These are phyloP conservation scores for Leptomonas seymouri DNA, from an alignment of 208 protist genomes.

Conservation along the genomic window DNA sequence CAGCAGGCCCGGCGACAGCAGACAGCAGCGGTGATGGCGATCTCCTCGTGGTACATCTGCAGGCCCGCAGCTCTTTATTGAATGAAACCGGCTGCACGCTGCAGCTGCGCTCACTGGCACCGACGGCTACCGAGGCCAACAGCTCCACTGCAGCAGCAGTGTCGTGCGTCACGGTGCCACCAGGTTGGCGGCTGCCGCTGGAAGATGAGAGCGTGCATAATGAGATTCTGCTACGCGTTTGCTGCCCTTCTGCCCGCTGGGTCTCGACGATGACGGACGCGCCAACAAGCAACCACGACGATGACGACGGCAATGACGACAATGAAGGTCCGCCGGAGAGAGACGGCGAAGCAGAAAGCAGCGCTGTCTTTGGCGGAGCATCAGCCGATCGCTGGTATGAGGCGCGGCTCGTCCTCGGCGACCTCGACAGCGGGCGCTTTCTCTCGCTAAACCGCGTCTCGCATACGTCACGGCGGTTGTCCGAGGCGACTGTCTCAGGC, in stretches of 20 bases:
- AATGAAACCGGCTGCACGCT: conserved; percentile 57
- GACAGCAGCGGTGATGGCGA: conserved; percentile 17
- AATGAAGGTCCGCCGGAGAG: background rate
- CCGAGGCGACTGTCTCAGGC: background rate
- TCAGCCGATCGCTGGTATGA: conserved; percentile 27
- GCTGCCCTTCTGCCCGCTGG: conserved; percentile 30
- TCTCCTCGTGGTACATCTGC: conserved; percentile 58
- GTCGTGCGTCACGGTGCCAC: conserved; percentile 15
- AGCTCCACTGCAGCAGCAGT: background rate
- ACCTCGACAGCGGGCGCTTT: conserved; percentile 34
- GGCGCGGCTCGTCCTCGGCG: conserved; percentile 27
- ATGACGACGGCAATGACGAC: background rate
- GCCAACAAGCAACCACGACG: background rate
- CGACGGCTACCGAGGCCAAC: background rate
- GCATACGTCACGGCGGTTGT: background rate
- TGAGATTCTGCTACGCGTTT: conserved; percentile 28
- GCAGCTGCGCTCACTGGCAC: conserved; percentile 20
- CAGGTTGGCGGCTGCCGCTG: conserved; percentile 33
- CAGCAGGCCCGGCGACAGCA: background rate
- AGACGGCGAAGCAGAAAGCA: background rate
- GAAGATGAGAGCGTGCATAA: conserved; percentile 24
- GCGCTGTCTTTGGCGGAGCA: background rate
- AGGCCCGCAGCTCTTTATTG: conserved; percentile 48
- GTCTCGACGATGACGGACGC: background rate
- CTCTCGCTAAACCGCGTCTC: conserved; percentile 16